Evolutionary conservation across 2,329 filamentous ascomycete genomes (phyloP), one percentile per base, ranked within the genome.

Genomic region (Penicillium fuscoglaucum): DNA sequence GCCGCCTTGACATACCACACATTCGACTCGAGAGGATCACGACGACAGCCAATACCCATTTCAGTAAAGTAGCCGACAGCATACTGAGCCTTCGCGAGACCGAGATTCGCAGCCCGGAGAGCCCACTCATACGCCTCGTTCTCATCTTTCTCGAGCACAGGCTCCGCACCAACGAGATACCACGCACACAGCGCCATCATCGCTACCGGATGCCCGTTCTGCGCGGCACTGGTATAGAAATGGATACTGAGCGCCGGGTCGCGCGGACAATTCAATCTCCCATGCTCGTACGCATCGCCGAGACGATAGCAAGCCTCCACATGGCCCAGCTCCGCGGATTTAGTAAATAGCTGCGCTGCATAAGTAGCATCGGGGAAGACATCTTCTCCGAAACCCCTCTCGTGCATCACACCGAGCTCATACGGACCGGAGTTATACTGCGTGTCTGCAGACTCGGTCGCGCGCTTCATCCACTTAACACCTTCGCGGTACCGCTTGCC

Each of bases 111-210:
- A 55, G 95, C 91, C 70, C 88, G 87, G 69, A 87, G 87, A 17
- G 95, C 93, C 95, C 95, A 99, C 74, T 96, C 93, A 70, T 96
- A 98, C 10, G 95, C 95, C 75, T 99, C 95, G 66, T 89, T 89
- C 74, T 98, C 93, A 68, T 99, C 93, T 76, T 95, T 96, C 60
- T 96, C 93, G 24, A 99, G 79, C 15, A 98, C 87, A 0, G 93
- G 92, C 66, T 93, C 90, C 1, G 95, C 95, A 12, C 95, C 95
- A 41, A 98, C 90, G 83, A 98, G 90, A 75, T 98, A 99, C 95
- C 95, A 99, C 12, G 95, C 95, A 76, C 95, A 99, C 9, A 99
- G 82, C 5, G 93, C 93, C 93, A 99, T 96, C 92, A 98, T 98
- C 48, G 92, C 93, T 48, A 87, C 84, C 0, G 92, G 83, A 70